Conservation (phyloP, 805 yeast species). For the Grigorovia yakushimaensis region DNA sequence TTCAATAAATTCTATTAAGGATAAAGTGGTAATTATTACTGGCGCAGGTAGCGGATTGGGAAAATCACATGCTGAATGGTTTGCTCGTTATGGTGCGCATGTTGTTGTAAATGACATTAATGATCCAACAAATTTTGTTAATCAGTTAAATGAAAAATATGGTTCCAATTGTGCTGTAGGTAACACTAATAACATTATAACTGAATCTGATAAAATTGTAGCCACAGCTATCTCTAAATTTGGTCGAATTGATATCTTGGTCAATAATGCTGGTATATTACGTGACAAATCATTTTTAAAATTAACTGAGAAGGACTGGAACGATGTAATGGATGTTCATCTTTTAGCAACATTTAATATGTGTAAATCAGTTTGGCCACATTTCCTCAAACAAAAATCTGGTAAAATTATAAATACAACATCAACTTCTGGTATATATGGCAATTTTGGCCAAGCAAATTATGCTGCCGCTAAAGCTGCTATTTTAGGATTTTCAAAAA, state of each 20-base stretch:
- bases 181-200: constrained; percentile 73
- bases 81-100: constrained; percentile 88
- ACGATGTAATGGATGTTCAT: constrained; percentile 70
- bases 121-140: constrained; percentile 64
- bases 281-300: constrained; percentile 82
- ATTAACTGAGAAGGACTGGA: constrained; percentile 80
- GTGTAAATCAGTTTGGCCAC: constrained; percentile 88
- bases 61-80: constrained; percentile 72
- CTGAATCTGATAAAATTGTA: constrained; percentile 64
- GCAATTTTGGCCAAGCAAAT: constrained; percentile 95
- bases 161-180: constrained; percentile 76
- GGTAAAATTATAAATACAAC: constrained; percentile 80
- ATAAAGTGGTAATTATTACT: constrained; percentile 81
- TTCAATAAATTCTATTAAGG: constrained; percentile 50
- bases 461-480: constrained; percentile 92
- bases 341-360: constrained; percentile 71
- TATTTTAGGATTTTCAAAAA: constrained; percentile 71
- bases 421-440: constrained; percentile 94
- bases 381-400: constrained; percentile 62
- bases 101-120: constrained; percentile 87
- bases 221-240: constrained; percentile 64
- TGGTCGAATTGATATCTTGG: constrained; percentile 76
- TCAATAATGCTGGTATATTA: constrained; percentile 92
- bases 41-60: constrained; percentile 97
- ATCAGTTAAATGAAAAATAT: constrained; percentile 51